Base-by-base conservation (phyloP, 2,329 filamentous ascomycete species). In the Phialophora chinensis region DNA sequence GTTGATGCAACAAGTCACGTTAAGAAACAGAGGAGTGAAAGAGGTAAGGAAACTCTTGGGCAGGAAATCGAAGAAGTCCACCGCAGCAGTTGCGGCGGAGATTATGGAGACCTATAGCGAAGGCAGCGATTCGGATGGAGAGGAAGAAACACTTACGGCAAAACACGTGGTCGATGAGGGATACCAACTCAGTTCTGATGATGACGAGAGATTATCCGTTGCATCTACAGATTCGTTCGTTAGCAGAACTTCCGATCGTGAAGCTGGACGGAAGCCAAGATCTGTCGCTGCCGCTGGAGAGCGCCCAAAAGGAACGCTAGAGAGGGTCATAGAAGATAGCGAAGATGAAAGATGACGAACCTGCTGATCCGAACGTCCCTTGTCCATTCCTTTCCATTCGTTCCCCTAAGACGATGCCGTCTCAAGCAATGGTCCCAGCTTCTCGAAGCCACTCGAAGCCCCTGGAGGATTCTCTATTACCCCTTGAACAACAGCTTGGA, bases 1-100 rank as follows among this genome's bases (percentile, higher is more conserved):
- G 56, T 86, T 97, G 79, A 90, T 96, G 80, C 93, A 88, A 75
- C 93, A 96, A 75, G 78, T 96, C 72, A 95, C 86, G 59, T 79
- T 97, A 57, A 85, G 94, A 35, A 81, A 87, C 42, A 85, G 91
- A 27, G 93, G 90, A 0, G 78, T 84, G 62, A 90, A 90, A 65
- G 90, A 93, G 70, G 80, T 93, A 0, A 85, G 88, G 49, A 87
- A 87, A 71, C 73, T 97, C 29, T 82, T 92, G 72, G 91, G 87
- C 75, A 79, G 79, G 66, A 81, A 79, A 66, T 35, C 29, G 14
- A 73, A 66, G n/a, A 74, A 69, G 27, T 67, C 69, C 14, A 78
- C 74, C 69, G 69, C 67, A n/a, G 76, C 73, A 4, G 77, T 69
- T 60, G 74, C 62, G 68, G 74, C 68, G 62, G 72, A 68, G 60